phyloP scores from a whole-genome alignment of 2,329 filamentous ascomycete genomes.

The Sphaceloma murrayae region DNA sequence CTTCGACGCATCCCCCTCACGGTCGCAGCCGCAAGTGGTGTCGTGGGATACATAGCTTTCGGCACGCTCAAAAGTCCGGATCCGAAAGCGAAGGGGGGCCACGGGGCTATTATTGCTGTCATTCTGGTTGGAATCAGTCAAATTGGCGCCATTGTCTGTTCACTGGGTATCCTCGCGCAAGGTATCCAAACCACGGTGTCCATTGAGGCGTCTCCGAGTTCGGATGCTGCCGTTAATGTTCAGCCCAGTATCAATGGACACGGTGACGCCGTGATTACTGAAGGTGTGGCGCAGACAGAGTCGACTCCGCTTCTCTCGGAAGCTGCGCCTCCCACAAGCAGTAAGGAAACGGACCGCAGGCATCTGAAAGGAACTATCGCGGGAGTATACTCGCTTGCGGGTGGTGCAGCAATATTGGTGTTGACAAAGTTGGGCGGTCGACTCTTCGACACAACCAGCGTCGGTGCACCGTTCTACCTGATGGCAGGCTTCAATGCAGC shows the following conservation, averaged over 20 bases:
- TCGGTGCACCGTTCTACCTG: slow-evolving; percentile 82
- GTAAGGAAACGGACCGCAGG: slow-evolving; percentile 23
- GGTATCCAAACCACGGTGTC: slow-evolving; percentile 45
- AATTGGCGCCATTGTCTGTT: slow-evolving; percentile 93
- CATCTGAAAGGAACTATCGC: slow-evolving; percentile 86
- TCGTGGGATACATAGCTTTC: slow-evolving; percentile 68
- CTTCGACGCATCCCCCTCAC: slow-evolving; percentile 60
- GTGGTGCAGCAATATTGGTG: slow-evolving; percentile 79
- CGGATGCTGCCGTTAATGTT: not conserved
- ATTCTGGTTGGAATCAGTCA: slow-evolving; percentile 81
- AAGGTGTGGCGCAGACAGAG: slow-evolving; percentile 3
- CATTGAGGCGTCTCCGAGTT: not conserved
- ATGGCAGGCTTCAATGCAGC: slow-evolving; percentile 81
- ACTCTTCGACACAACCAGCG: slow-evolving; percentile 67
- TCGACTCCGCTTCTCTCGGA: slow-evolving; percentile 13
- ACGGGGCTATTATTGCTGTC: slow-evolving; percentile 55
- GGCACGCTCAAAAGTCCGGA: slow-evolving; percentile 71
- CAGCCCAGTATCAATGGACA: not conserved
- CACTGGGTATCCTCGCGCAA: slow-evolving; percentile 73
- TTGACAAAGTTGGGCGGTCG: slow-evolving; percentile 85
- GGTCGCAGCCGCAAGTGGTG: slow-evolving; percentile 59
- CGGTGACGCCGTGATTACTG: not conserved
- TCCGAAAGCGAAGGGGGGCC: slow-evolving; percentile 47
- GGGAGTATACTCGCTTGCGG: slow-evolving; percentile 84
- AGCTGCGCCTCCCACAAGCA: no score